Conservation (phyloP, 768 basidiomycete species). For the Amanita phalloides region DNA sequence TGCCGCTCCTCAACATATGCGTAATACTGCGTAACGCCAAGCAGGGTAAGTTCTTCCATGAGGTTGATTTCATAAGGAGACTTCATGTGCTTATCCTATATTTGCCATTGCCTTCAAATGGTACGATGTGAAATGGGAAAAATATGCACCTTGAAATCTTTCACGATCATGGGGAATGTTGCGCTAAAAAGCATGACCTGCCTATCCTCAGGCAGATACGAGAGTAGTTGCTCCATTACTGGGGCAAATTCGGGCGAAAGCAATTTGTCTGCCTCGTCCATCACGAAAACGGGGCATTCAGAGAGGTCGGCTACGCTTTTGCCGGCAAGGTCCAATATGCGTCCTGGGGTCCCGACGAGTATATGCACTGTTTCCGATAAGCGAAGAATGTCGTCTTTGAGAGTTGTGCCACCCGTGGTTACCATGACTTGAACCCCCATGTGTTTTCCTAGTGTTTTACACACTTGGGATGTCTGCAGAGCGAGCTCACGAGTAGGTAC, state of each 20-base stretch:
- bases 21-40: slow-evolving; percentile 99
- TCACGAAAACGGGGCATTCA: slow-evolving; percentile 93
- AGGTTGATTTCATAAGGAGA: slow-evolving; percentile 97
- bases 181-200: slow-evolving; percentile 99
- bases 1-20: slow-evolving; percentile 99
- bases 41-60: slow-evolving; percentile 98
- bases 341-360: slow-evolving; percentile 93
- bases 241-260: slow-evolving; percentile 96
- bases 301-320: slow-evolving; percentile 90
- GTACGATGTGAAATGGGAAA: not conserved
- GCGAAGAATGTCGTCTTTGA: slow-evolving; percentile 96
- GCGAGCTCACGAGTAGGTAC: slow-evolving; percentile 99
- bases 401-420: slow-evolving; percentile 94
- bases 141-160: slow-evolving; percentile 84
- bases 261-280: slow-evolving; percentile 99
- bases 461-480: slow-evolving; percentile 97
- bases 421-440: slow-evolving; percentile 97
- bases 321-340: slow-evolving; percentile 89
- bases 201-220: slow-evolving; percentile 70
- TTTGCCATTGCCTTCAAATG: slow-evolving; percentile 2
- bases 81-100: slow-evolving; percentile 91
- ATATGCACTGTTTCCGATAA: slow-evolving; percentile 87
- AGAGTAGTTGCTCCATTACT: slow-evolving; percentile 93
- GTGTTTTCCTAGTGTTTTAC: slow-evolving; percentile 94
- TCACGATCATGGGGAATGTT: slow-evolving; percentile 98